These are phyloP conservation scores for Simplicillium sp. DNA, from an alignment of 2,329 filamentous ascomycete genomes.

Conservation along the genomic window DNA sequence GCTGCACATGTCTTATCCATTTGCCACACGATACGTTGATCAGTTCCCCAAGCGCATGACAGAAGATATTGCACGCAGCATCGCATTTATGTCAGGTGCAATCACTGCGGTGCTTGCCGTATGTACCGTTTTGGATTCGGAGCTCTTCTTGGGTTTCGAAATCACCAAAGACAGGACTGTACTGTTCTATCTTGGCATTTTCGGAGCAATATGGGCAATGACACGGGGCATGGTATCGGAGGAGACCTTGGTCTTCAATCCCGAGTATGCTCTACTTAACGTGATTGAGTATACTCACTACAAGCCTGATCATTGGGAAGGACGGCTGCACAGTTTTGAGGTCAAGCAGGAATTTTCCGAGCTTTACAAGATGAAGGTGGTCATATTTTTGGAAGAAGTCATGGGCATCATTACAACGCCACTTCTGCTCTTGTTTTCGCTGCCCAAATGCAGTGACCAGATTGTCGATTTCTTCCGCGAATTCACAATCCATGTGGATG, in stretches of 20 bases:
- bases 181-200: slow-evolving; percentile 79
- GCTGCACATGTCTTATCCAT: slow-evolving; percentile 89
- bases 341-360: slow-evolving; percentile 84
- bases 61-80: slow-evolving; percentile 72
- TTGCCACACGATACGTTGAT: slow-evolving; percentile 83
- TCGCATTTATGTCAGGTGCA: slow-evolving; percentile 81
- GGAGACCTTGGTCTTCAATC: slow-evolving; percentile 83
- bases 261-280: slow-evolving; percentile 77
- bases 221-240: slow-evolving; percentile 78
- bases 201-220: slow-evolving; percentile 75
- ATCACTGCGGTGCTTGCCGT: slow-evolving; percentile 77
- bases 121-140: slow-evolving; percentile 79
- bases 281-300: slow-evolving; percentile 93
- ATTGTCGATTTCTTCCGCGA: slow-evolving; percentile 97
- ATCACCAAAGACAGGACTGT: slow-evolving; percentile 82
- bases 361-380: slow-evolving; percentile 83
- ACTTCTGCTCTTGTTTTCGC: slow-evolving; percentile 74
- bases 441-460: slow-evolving; percentile 82
- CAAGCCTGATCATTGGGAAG: slow-evolving; percentile 80
- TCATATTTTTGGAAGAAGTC: slow-evolving; percentile 89
- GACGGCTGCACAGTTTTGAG: slow-evolving; percentile 84
- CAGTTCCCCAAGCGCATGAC: slow-evolving; percentile 96
- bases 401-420: slow-evolving; percentile 88
- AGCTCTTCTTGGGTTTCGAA: slow-evolving; percentile 85
- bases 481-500: slow-evolving; percentile 94